Evolutionary conservation across 805 yeast genomes (phyloP).

Genomic region (Starmerella vaccinii): DNA sequence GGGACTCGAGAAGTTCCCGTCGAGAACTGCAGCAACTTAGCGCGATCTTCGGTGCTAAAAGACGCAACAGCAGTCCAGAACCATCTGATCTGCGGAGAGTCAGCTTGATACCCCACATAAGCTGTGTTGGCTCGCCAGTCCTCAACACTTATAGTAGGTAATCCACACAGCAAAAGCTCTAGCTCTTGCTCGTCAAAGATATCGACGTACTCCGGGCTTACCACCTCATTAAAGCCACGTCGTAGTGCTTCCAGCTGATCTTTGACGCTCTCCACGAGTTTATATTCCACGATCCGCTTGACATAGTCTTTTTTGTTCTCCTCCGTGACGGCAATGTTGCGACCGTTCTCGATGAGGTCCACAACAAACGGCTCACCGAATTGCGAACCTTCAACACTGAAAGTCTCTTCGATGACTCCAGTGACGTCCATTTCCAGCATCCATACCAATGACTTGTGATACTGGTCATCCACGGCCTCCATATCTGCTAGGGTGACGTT

Average conservation of each 20-base stretch:
- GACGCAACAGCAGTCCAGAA: slow-evolving; percentile 97
- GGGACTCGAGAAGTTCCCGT: slow-evolving; percentile 98
- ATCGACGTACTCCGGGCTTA: slow-evolving; percentile 70
- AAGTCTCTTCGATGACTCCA: slow-evolving; percentile 87
- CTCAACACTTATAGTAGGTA: slow-evolving; percentile 90
- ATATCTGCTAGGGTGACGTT: slow-evolving; percentile 81
- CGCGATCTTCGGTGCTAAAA: slow-evolving; percentile 87
- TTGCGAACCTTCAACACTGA: slow-evolving; percentile 85
- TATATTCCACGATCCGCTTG: slow-evolving; percentile 70
- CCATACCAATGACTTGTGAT: slow-evolving; percentile 87
- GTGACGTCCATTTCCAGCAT: slow-evolving; percentile 95
- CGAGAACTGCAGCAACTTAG: slow-evolving; percentile 85
- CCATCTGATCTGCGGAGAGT: slow-evolving; percentile 84
- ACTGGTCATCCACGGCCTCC: slow-evolving; percentile 87
- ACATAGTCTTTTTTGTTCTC: slow-evolving; percentile 87
- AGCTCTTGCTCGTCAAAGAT: slow-evolving; percentile 93
- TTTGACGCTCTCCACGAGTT: slow-evolving; percentile 68
- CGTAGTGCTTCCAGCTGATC: slow-evolving; percentile 81
- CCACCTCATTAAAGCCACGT: slow-evolving; percentile 77
- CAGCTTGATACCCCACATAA: slow-evolving; percentile 67
- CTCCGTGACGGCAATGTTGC: slow-evolving; percentile 78
- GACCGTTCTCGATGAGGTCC: slow-evolving; percentile 40
- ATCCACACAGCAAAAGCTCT: slow-evolving; percentile 82
- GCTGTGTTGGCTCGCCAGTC: slow-evolving; percentile 88
- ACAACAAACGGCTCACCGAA: slow-evolving; percentile 31